Conservation (phyloP, 2,329 filamentous ascomycete species). For the Chrysosporium keratinophilum region DNA sequence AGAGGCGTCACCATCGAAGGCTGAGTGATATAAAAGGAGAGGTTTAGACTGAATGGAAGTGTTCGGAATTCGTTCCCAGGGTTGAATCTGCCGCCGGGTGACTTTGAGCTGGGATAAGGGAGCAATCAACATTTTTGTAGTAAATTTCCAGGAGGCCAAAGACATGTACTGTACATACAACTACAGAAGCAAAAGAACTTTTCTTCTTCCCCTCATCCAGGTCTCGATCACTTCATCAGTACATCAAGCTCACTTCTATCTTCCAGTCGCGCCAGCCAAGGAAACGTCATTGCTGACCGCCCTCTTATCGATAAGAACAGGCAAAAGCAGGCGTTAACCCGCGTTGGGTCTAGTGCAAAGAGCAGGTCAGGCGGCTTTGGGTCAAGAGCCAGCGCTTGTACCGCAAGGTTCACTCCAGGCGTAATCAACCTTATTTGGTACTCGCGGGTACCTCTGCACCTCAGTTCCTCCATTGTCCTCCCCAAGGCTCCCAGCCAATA, state of each 20-base stretch:
- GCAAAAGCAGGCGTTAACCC: background rate
- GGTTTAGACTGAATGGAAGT: slow-evolving; percentile 54
- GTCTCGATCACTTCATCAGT: background rate
- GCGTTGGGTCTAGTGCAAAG: background rate
- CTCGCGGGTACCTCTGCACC: background rate
- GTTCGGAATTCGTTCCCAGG: slow-evolving; percentile 50
- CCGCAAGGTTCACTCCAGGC: background rate
- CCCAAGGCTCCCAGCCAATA: slow-evolving; percentile 2
- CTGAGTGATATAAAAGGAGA: slow-evolving; percentile 55
- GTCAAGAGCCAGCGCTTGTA: background rate
- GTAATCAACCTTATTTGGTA: background rate
- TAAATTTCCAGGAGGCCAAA: background rate
- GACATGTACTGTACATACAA: too few relatives aligned
- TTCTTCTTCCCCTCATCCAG: background rate
- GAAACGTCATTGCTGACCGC: background rate
- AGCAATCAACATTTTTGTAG: slow-evolving; percentile 23
- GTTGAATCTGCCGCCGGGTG: slow-evolving; percentile 50
- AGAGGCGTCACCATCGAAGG: slow-evolving; percentile 43
- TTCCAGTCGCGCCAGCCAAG: too few relatives aligned
- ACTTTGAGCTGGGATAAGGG: slow-evolving; percentile 45
- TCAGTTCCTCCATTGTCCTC: slow-evolving; percentile 5
- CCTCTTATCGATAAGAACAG: slow-evolving; percentile 7
- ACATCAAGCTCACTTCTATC: background rate
- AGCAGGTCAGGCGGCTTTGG: background rate
- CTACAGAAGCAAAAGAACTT: background rate